Conservation (phyloP, 306 rosid species). For the apple (Malus domestica) region ASM211411v1 NC_041802.1:28641001-28641500, state of each 20-base stretch:
- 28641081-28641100: no score
- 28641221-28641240: background rate
- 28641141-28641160: conserved; percentile 70
- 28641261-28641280: conserved; percentile 31
- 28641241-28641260: conserved; percentile 15
- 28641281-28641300: conserved; percentile 24
- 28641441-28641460: conserved; percentile 9
- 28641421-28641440: conserved; percentile 25
- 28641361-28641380: background rate
- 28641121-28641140: conserved; percentile 20
- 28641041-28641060: no score
- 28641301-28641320: background rate
- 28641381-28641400: background rate
- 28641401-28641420: background rate
- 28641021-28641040: no score
- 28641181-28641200: conserved; percentile 52
- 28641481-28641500: conserved; percentile 46
- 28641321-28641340: background rate
- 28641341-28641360: conserved; percentile 3
- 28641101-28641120: background rate
- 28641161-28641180: conserved; percentile 47
- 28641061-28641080: no score
- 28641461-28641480: conserved; percentile 15
- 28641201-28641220: conserved; percentile 24
- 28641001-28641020: no score